Evolutionary conservation across 495 filamentous ascomycete genomes (phyloP).

Genomic region (Immersiella caudata): DNA sequence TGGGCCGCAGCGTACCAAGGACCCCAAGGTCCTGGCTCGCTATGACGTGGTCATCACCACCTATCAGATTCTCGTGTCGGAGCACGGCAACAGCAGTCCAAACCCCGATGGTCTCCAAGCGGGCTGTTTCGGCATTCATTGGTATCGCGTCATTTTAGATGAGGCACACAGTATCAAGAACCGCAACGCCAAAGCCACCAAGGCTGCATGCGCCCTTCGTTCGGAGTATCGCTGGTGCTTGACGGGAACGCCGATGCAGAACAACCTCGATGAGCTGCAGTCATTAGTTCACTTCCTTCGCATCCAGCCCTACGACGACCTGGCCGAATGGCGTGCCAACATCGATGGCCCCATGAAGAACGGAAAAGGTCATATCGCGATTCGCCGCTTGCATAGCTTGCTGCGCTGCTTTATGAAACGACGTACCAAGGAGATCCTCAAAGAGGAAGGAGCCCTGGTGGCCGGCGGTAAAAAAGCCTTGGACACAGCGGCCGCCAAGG

Average conservation of each 20-base stretch:
- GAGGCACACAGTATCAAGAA: conserved; percentile 99
- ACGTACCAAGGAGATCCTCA: conserved; percentile 91
- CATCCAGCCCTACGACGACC: conserved; percentile 86
- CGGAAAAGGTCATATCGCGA: conserved; percentile 84
- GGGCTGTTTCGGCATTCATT: conserved; percentile 87
- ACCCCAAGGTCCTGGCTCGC: conserved; percentile 67
- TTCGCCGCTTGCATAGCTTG: conserved; percentile 77
- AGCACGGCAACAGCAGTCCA: conserved; percentile 67
- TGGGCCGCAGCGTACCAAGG: conserved; percentile 80
- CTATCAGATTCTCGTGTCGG: conserved; percentile 91
- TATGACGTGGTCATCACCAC: conserved; percentile 98
- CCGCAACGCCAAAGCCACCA: conserved; percentile 89
- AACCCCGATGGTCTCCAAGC: conserved; percentile 58
- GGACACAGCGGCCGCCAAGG: conserved; percentile 48
- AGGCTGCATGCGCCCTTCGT: conserved; percentile 79
- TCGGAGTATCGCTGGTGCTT: conserved; percentile 93
- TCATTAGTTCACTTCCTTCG: conserved; percentile 88
- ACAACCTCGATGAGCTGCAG: conserved; percentile 96
- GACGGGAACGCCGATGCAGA: conserved; percentile 95
- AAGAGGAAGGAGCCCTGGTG: conserved; percentile 74
- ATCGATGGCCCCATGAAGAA: conserved; percentile 85
- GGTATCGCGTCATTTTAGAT: conserved; percentile 94
- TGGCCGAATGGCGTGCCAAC: conserved; percentile 81
- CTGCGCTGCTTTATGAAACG: conserved; percentile 96
- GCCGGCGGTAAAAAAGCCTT: conserved; percentile 62